Base-by-base conservation (phyloP, 495 filamentous ascomycete species). In the Xylaria curta region DNA sequence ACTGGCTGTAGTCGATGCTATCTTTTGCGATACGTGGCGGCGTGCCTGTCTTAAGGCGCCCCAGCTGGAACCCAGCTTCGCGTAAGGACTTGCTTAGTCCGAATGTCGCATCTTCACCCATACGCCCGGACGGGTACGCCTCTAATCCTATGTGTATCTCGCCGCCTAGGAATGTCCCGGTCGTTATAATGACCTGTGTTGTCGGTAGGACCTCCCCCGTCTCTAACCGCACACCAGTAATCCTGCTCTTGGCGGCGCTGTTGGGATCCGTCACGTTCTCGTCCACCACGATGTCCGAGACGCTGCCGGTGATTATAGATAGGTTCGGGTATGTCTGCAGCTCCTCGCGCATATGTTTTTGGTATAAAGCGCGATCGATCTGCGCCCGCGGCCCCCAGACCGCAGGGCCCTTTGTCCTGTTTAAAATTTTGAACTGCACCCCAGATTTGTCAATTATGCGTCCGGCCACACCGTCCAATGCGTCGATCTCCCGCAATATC, bases 331-430 rank as follows among this genome's bases (percentile, higher is more conserved):
- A 98, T 3, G 85, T 78, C 63, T 87, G 79, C 71, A 99, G 87
- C 82, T 98, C 96, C 76, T 93, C 92, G 68, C 89, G 90, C 96
- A 99, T 99, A 78, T 97, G 87, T 76, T 89, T 91, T 82, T 94
- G 91, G 81, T 98, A 99, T 36, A 99, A 83, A 65, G 89, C 89
- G 68, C 96, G 89, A 81, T 99, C 96, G 79, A 99, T 99, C 84
- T 99, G 96, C 67, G 96, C 96, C 68, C 96, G 88, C 2, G 94
- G 96, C 19, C 95, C 96, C 96, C 96, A 99, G 68, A 99, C 96
- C 8, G 97, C 96, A 4, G 95, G 93, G 0, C 96, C 96, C 76
- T 98, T 98, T 53, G 87, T 93, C 33, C 89, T 81, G 80, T 99
- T 99, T 72, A 99, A 81, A 8, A 97, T 86, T 60, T 90, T 89